Conservation (phyloP, 2,329 filamentous ascomycete species). For the Monilinia fructigena region DNA sequence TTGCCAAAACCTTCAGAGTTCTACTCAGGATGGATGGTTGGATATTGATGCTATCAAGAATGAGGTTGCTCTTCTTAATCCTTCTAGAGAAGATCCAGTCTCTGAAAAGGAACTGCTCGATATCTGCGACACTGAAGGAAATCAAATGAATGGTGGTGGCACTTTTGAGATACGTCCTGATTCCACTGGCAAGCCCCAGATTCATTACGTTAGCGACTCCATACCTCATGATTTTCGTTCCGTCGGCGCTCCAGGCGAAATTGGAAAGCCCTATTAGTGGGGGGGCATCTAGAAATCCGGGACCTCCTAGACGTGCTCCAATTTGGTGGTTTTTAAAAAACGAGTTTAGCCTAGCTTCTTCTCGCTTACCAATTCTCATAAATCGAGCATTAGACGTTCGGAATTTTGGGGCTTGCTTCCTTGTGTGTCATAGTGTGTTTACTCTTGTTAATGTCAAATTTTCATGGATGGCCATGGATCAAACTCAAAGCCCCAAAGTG, state of each 20-base stretch:
- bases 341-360: conserved; percentile 13
- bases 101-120: conserved; percentile 69
- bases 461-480: conserved; percentile 1
- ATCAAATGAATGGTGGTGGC: conserved; percentile 82
- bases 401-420: background rate
- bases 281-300: conserved; percentile 20
- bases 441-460: conserved; percentile 11
- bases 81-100: conserved; percentile 48
- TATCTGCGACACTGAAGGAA: conserved; percentile 86
- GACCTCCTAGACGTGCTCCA: conserved; percentile 18
- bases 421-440: background rate
- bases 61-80: conserved; percentile 58
- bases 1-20: conserved; percentile 61
- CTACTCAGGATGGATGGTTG: conserved; percentile 63
- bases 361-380: conserved; percentile 17
- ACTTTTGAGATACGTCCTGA: conserved; percentile 60
- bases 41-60: conserved; percentile 65
- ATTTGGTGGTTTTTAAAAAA: conserved; percentile 18
- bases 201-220: conserved; percentile 57
- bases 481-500: conserved; percentile 4
- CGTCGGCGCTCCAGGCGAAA: conserved; percentile 63
- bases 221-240: conserved; percentile 42
- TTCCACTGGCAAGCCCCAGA: conserved; percentile 36
- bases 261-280: conserved; percentile 61
- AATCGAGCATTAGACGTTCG: conserved; percentile 3